Evolutionary conservation across 106 monocot species (phyloP), one percentile per base, ranked within the genome.

Genomic region (Iris macrosiphon): DNA sequence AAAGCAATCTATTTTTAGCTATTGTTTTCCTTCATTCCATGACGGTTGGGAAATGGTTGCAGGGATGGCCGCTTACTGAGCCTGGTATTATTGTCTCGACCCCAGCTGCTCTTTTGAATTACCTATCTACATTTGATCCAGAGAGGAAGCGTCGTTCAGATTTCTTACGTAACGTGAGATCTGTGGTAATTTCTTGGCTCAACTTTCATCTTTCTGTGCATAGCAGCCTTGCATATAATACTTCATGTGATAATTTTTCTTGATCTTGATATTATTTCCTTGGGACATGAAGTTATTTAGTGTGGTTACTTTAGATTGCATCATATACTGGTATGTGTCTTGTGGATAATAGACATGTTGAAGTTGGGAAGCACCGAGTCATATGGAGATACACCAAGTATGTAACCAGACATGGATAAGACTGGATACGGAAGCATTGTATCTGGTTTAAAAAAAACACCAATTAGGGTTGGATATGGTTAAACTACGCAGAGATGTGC

Each of bases 31-130:
- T n/a, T n/a, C n/a, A n/a, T n/a, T n/a, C n/a, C n/a, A n/a, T n/a
- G n/a, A n/a, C n/a, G 31, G 12, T 2, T 22, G 15, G n/a, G n/a
- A n/a, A 34, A 17, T 48, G 18, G 15, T 8, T 75, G 51, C 76
- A 98, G 90, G 98, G 98, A 51, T 98, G 98, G 90, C 98, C 98
- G 24, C 45, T 73, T 52, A 24, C 52, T 52, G 74, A 59, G 54
- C 80, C 90, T 18, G 78, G 91, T 68, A 75, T 91, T 57, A 44
- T 98, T 27, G 98, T 98, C 39, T 90, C 98, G 27, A 98, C 98
- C 71, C 98, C 90, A 61, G 98, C 72, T 68, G 86, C 98, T 46
- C 87, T 98, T 71, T 76, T 98, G 58, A 98, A 98, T 70, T 80
- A 69, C 30, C 72, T 98, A 7, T 91, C 61, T 63, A 79, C 77